These are phyloP conservation scores for Coix lacrymajobi DNA, from an alignment of 176 grass and related monocot species.

Conservation along the genomic window DNA sequence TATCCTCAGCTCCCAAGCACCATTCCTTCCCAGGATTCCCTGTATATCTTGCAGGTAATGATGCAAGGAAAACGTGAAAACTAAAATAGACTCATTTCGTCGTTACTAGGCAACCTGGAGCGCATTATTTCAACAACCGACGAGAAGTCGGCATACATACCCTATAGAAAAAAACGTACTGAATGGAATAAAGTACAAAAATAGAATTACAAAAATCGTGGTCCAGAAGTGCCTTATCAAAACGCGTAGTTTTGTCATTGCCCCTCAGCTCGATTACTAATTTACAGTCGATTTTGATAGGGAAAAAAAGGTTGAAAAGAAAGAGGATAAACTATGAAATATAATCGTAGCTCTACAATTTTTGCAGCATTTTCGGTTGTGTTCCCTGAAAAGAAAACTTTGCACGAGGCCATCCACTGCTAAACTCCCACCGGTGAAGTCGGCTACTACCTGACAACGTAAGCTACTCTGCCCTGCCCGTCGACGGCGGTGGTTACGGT, in stretches of 20 bases:
- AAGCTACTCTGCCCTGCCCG: not conserved
- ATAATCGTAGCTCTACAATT: not conserved
- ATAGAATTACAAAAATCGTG: not conserved
- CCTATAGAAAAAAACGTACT: not conserved
- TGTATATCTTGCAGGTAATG: not conserved
- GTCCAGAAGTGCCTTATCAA: not conserved
- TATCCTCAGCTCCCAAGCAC: not conserved
- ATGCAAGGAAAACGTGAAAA: not conserved
- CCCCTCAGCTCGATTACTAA: not conserved
- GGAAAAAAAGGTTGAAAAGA: not conserved
- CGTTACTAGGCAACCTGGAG: not conserved
- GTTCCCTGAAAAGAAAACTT: not conserved
- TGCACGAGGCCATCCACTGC: not conserved
- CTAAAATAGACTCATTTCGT: not conserved
- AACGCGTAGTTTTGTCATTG: not conserved
- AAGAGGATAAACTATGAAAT: not conserved
- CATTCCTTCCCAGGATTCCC: not conserved
- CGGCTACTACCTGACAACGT: not conserved
- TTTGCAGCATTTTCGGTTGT: not conserved
- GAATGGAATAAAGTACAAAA: not conserved
- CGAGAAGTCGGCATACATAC: not conserved
- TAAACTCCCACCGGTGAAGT: constrained; percentile 18
- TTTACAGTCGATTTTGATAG: not conserved
- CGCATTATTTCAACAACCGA: not conserved
- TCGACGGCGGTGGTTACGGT: constrained; percentile 27